These are phyloP conservation scores for Acer campestre DNA, from an alignment of 345 rosid species.

Conservation along the genomic window DNA sequence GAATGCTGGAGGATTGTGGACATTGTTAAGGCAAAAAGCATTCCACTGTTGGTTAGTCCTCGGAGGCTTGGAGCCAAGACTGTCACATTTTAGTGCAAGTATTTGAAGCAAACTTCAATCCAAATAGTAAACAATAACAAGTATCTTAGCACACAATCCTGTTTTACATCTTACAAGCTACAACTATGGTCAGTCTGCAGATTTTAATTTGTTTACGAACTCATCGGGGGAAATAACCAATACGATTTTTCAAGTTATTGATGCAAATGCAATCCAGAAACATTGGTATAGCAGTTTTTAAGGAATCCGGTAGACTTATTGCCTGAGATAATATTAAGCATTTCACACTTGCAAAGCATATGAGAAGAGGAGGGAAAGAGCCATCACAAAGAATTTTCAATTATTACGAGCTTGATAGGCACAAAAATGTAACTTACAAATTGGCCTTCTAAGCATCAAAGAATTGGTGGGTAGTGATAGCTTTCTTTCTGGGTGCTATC, in stretches of 20 bases:
- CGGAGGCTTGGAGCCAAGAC: too few species aligned
- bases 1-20: background rate
- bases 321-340: background rate
- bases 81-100: too few species aligned
- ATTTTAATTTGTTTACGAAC: background rate
- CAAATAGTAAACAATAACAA: background rate
- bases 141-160: background rate
- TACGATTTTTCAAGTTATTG: background rate
- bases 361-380: constrained; percentile 1
- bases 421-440: constrained; percentile 42
- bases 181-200: background rate
- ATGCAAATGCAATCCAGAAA: background rate
- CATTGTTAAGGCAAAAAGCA: background rate
- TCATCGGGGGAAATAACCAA: background rate
- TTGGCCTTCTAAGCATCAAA: constrained; percentile 48
- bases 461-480: constrained; percentile 34
- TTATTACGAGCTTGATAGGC: constrained; percentile 40
- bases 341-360: background rate
- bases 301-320: background rate
- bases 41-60: background rate
- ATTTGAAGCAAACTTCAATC: background rate
- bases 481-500: constrained; percentile 14
- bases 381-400: constrained; percentile 20
- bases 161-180: background rate
- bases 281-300: background rate